Conservation (phyloP, 1,139 yeast species). For the Meyerozyma smithsonii region DNA sequence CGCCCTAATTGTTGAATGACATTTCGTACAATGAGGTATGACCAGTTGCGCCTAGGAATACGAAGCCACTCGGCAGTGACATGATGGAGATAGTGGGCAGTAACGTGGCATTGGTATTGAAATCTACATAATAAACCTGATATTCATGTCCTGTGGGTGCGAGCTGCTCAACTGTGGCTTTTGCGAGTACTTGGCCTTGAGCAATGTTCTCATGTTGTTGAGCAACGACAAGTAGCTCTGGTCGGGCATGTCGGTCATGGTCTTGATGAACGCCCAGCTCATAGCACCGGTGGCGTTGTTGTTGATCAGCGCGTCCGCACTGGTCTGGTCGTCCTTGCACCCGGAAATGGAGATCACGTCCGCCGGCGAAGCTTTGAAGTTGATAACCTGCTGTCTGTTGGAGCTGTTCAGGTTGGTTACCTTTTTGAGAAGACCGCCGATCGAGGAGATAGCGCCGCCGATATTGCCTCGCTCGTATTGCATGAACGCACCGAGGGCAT, state of each 20-base stretch:
- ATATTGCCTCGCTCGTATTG: slow-evolving; percentile 72
- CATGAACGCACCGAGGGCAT: slow-evolving; percentile 65
- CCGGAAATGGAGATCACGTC: slow-evolving; percentile 87
- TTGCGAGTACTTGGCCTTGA: slow-evolving; percentile 71
- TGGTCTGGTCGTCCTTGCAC: slow-evolving; percentile 79
- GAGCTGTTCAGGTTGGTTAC: slow-evolving; percentile 24
- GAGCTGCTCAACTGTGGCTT: slow-evolving; percentile 85
- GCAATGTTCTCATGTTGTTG: slow-evolving; percentile 71
- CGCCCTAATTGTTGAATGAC: slow-evolving; percentile 12
- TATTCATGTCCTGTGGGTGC: slow-evolving; percentile 79
- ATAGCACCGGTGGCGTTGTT: slow-evolving; percentile 89
- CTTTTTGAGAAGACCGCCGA: slow-evolving; percentile 46
- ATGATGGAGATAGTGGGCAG: no score
- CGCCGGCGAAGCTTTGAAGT: slow-evolving; percentile 76
- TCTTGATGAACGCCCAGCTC: slow-evolving; percentile 84
- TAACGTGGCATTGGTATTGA: background rate
- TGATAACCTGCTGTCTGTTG: slow-evolving; percentile 28
- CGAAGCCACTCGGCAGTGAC: no score
- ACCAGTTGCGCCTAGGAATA: no score
- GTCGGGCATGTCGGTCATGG: slow-evolving; percentile 59
- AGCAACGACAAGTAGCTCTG: slow-evolving; percentile 75
- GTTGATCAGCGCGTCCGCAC: slow-evolving; percentile 77
- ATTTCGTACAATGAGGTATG: no score
- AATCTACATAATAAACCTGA: slow-evolving; percentile 44
- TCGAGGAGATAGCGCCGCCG: slow-evolving; percentile 40